Conservation (phyloP, 345 rosid species). For the Nephelium lappaceum region DNA sequence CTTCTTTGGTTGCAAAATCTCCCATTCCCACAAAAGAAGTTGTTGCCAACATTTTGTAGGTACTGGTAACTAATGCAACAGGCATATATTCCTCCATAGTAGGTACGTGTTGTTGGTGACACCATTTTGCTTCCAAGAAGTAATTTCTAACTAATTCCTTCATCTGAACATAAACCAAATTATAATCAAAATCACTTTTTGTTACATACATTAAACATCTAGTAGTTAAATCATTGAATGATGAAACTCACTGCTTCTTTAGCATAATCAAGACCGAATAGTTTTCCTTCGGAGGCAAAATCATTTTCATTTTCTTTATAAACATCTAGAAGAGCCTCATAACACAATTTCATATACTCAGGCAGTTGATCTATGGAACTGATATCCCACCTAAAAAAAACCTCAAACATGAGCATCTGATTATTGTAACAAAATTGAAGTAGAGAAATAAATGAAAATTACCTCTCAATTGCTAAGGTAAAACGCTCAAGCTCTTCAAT, state of each 20-base stretch:
- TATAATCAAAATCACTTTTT: too few species aligned
- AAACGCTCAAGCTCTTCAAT: conserved; percentile 35
- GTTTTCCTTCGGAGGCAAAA: conserved; percentile 21
- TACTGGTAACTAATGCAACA: conserved; percentile 16
- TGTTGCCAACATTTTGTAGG: conserved; percentile 14
- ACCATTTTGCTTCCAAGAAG: conserved; percentile 38
- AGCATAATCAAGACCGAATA: conserved; percentile 24
- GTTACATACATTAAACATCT: too few species aligned
- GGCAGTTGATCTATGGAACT: conserved; percentile 21
- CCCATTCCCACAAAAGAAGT: conserved; percentile 34
- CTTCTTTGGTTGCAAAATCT: conserved; percentile 18
- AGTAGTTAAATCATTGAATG: neutral
- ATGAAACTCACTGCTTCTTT: conserved; percentile 32
- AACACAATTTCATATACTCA: conserved; percentile 40
- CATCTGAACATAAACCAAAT: conserved; percentile 25
- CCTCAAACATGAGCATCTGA: neutral
- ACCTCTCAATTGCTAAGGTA: conserved; percentile 31
- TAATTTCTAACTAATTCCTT: conserved; percentile 18
- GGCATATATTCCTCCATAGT: conserved; percentile 37
- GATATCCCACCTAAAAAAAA: conserved; percentile 30
- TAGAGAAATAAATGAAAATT: too few species aligned
- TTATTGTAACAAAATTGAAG: neutral
- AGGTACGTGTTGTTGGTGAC: conserved; percentile 20
- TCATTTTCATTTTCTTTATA: conserved; percentile 31
- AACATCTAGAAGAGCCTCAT: conserved; percentile 31